Base-by-base conservation (phyloP, 768 basidiomycete genomes). In the Tulasnella sp. region DNA sequence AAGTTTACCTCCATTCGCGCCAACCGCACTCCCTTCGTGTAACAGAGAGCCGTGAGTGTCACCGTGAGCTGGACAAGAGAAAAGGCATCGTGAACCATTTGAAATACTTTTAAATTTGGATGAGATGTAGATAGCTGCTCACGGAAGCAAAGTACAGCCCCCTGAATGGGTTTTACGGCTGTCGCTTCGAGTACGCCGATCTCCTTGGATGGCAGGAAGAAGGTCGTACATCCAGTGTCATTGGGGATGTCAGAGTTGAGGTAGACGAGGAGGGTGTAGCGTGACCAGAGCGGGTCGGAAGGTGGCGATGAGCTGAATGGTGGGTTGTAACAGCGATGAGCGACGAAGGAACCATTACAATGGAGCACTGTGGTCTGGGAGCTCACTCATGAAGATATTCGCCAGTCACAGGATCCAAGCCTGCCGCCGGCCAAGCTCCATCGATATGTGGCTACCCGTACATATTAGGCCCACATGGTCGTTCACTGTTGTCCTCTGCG, bases 361-460 rank as follows among this genome's bases (percentile, higher is more conserved):
- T 38, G 34, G 34, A 7, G 34, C 34, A 38, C 5, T 7, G 5
- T 38, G 34, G 5, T 7, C n/a, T 69, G 21, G 75, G 73, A 60
- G 75, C 72, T 12, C 73, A 76, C 69, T 79, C 77, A 70, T 78
- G 78, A 41, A 78, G 64, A 65, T 80, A 78, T 55, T 75, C 72
- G 1, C 73, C 70, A 0, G 75, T 73, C 9, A 63, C 69, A 1
- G 73, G 68, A 59, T 74, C 68, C 3, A 77, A 65, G 0, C 76
- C 75, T 0, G 75, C 76, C 7, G 75, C 72, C 22, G 78, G 77
- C 78, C 78, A 80, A 0, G 77, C 77, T 3, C 78, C 78, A 63
- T 79, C 78, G 57, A 79, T 77, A 61, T 80, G 78, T 2, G 78
- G 77, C 63, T 78, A 66, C n/a, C n/a, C n/a, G n/a, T n/a, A n/a